Conservation (phyloP, 2,329 filamentous ascomycete species). For the Fusarium heterosporum region DNA sequence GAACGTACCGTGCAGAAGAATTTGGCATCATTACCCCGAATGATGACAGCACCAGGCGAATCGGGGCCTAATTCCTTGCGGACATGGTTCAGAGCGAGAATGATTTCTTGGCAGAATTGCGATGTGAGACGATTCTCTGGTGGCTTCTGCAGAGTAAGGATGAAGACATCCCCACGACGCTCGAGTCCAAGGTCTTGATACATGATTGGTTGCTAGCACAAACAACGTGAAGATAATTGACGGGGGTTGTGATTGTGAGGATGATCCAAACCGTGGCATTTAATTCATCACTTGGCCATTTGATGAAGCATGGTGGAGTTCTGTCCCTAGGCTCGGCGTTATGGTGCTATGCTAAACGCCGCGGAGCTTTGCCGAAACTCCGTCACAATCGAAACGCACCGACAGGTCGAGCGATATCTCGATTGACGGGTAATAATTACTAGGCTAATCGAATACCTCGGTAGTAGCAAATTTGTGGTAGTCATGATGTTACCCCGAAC, state of each 20-base stretch:
- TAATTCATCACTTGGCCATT: neutral
- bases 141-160: constrained; percentile 12
- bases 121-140: constrained; percentile 11
- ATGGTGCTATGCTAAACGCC: neutral
- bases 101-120: constrained; percentile 3
- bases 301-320: neutral
- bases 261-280: neutral
- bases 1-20: constrained; percentile 8
- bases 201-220: neutral
- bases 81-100: neutral
- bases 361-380: neutral
- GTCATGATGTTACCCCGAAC: too few species aligned
- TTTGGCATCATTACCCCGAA: neutral
- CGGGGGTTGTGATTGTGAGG: too few species aligned
- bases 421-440: too few species aligned
- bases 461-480: too few species aligned
- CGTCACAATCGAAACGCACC: neutral
- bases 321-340: neutral
- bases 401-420: too few species aligned
- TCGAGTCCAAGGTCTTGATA: neutral
- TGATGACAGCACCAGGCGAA: neutral
- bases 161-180: neutral
- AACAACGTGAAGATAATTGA: neutral
- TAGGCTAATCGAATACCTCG: too few species aligned
- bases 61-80: neutral